phyloP scores from a whole-genome alignment of 2,329 filamentous ascomycete genomes.

The Periconia sp. region DNA sequence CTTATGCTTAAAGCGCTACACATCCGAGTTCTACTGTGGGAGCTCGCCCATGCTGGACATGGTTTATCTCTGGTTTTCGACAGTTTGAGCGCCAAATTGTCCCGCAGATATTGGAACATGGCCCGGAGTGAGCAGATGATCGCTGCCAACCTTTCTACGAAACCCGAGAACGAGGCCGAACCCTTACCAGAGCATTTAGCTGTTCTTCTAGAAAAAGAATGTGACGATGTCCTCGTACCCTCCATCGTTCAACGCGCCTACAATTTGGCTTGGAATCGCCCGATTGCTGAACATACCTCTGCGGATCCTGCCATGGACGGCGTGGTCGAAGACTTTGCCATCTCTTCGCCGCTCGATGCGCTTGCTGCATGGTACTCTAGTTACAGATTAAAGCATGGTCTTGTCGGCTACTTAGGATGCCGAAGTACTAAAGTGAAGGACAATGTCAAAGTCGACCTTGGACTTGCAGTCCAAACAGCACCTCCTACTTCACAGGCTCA shows the following conservation, averaged over 20 bases:
- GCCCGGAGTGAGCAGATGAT: conserved; percentile 66
- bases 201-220: conserved; percentile 74
- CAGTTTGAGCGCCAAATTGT: conserved; percentile 70
- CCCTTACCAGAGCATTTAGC: conserved; percentile 75
- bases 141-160: conserved; percentile 38
- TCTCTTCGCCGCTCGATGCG: conserved; percentile 84
- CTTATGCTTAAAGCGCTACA: conserved; percentile 93
- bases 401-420: conserved; percentile 64
- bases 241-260: conserved; percentile 81
- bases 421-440: conserved; percentile 50
- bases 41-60: conserved; percentile 66
- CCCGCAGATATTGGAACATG: conserved; percentile 77
- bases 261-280: conserved; percentile 85
- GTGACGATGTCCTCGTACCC: conserved; percentile 77
- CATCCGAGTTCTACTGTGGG: conserved; percentile 85
- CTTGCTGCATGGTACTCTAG: conserved; percentile 91
- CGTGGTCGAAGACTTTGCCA: conserved; percentile 81
- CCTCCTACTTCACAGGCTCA: conserved; percentile 76
- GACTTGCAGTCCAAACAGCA: conserved; percentile 70
- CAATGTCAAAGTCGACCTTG: conserved; percentile 58
- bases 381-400: conserved; percentile 67
- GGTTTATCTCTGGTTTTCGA: conserved; percentile 67
- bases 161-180: conserved; percentile 58
- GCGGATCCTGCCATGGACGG: conserved; percentile 75
- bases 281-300: conserved; percentile 67